Evolutionary conservation across 768 basidiomycete genomes (phyloP).

Genomic region (Rhodocollybia butyracea): DNA sequence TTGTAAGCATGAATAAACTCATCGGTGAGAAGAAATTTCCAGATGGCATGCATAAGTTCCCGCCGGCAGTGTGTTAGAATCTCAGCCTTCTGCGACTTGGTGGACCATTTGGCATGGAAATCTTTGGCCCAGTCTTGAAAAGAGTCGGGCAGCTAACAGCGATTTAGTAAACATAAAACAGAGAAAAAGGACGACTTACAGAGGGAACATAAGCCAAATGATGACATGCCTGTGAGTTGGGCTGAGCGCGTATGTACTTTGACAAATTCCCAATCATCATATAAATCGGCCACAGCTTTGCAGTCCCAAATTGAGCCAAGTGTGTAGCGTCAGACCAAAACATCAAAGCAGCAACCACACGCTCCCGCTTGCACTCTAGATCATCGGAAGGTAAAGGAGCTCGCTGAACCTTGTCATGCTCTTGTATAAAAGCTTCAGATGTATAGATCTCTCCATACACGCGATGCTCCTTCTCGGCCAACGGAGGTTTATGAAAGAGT

Average conservation of each 20-base stretch:
- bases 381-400: constrained; percentile 11
- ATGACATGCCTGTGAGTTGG: constrained; percentile 25
- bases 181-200: constrained; percentile 18
- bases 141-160: no score
- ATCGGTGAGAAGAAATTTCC: constrained; percentile 20
- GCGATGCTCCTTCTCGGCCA: background rate
- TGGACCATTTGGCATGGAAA: constrained; percentile 7
- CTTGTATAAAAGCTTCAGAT: constrained; percentile 16
- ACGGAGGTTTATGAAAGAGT: constrained; percentile 13
- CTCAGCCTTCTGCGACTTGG: constrained; percentile 8
- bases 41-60: constrained; percentile 28
- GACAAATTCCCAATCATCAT: constrained; percentile 33
- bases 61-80: constrained; percentile 27
- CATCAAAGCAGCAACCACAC: constrained; percentile 18
- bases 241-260: constrained; percentile 31
- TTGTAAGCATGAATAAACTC: constrained; percentile 19
- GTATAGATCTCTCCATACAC: constrained; percentile 17
- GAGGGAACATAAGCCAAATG: constrained; percentile 38
- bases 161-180: no score
- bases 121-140: constrained; percentile 22
- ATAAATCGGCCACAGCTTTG: constrained; percentile 26
- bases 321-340: constrained; percentile 25
- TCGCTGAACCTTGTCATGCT: constrained; percentile 15
- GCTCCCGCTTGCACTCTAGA: constrained; percentile 10
- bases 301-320: constrained; percentile 15